Base-by-base conservation (phyloP, 148 eudicot genomes). In the Heliosperma pusillum region DNA sequence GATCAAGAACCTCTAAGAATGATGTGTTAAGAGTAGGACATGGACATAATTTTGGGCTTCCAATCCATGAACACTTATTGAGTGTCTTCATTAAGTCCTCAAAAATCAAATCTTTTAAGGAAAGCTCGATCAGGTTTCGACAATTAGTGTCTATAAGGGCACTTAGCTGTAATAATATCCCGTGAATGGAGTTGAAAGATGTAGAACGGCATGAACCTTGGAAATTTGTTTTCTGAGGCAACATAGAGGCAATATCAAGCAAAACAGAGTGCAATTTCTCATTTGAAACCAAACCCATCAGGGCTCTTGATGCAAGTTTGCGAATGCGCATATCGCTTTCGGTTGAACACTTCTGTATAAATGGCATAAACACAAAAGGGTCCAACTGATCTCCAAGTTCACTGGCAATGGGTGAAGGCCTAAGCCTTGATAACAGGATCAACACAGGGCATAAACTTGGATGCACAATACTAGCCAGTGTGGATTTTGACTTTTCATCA, bases 361-460 rank as follows among this genome's bases (percentile, higher is more conserved):
- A 92, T 71, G 97, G 94, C 96, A 89, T 90, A 71, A 95, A 92
- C 6, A 92, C 77, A 69, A 89, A 90, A 67, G 99, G 99, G 78
- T 95, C 99, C 70, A 92, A 78, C 59, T 80, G 71, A 82, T 95
- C 96, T 74, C 92, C 96, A 20, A 86, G 74, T 86, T 95, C 97
- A 80, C 96, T 86, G 74, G 94, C 76, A 66, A 95, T 86, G 33
- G 99, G 83, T 66, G 99, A 95, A 81, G 99, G 96, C 82, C 86
- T 95, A 75, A 95, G 93, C 82, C 97, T 88, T 19, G 97, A 90
- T 77, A 95, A 76, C 66, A 95, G 88, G 77, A 95, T 95, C 76
- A 92, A 81, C 69, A 95, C 80, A 16, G 99, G 99, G 75, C 97
- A 95, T 77, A 95, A 79, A 83, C 99, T 95, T 63, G 99, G 99